Base-by-base conservation (phyloP, 306 rosid genomes). In the Begonia fuchsioides region DNA sequence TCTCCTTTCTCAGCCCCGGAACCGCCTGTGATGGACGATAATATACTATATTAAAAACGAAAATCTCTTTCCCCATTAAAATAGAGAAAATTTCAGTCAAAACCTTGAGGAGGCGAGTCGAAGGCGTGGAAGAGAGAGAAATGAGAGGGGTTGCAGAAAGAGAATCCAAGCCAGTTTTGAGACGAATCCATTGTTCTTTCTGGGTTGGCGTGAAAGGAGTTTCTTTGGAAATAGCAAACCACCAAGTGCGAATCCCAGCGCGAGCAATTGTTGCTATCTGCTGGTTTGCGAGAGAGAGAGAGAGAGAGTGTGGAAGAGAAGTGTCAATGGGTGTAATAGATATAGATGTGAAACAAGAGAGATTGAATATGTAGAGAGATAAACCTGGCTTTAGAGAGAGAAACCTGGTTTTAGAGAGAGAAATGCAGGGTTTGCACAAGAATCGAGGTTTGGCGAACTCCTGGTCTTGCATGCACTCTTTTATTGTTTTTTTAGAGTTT, bases 111-210 rank as follows among this genome's bases (percentile, higher is more conserved):
- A 26, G 66, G n/a, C n/a, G n/a, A 26, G 35, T 26, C 35, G 66
- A 67, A 73, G 55, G 93, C 55, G 15, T 72, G 77, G 69, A 80
- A 80, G 57, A 83, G 82, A 15, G 94, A 81, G 68, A 75, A 80
- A 47, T 50, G 66, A 38, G 77, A 51, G 43, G 54, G 48, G 52
- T 68, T 73, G 58, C 93, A 78, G 46, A 87, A 94, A 72, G 96
- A 80, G 76, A 88, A 83, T 39, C 76, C 72, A 10, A 88, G 95
- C 74, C 81, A 69, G 77, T 72, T 80, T 53, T 47, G 64, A 53
- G 58, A 49, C n/a, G 77, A 62, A 45, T 77, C 82, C 85, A 77
- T 78, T 44, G 20, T 59, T 47, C 17, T 49, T 44, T 40, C 15
- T 35, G 46, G 69, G 61, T 54, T 61, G 69, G 55, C 65, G 80